These are phyloP conservation scores for Symmetrospora coprosmae DNA, from an alignment of 768 basidiomycete species.

Conservation along the genomic window DNA sequence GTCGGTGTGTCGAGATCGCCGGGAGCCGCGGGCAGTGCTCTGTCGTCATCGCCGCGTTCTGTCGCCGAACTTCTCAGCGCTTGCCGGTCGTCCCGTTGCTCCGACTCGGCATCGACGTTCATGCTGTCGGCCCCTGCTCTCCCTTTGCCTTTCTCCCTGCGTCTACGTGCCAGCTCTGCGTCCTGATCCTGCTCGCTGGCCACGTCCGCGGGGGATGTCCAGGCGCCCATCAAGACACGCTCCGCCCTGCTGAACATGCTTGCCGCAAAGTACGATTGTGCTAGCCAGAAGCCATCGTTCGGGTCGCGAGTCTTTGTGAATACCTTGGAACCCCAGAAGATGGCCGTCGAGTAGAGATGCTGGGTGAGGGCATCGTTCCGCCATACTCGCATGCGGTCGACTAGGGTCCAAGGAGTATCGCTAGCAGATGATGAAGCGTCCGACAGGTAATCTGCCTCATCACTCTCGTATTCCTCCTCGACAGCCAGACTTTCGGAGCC, in stretches of 20 bases:
- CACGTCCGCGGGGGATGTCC: not conserved
- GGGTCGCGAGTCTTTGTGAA: slow-evolving; percentile 89
- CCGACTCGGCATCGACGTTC: not conserved
- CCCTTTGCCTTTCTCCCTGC: not conserved
- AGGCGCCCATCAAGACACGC: slow-evolving; percentile 51
- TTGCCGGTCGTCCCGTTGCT: too few species aligned
- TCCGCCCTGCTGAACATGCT: slow-evolving; percentile 91
- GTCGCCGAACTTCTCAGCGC: slow-evolving; percentile 13
- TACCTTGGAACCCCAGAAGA: slow-evolving; percentile 97
- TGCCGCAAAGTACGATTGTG: slow-evolving; percentile 91
- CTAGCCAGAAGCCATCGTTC: slow-evolving; percentile 98
- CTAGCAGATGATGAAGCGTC: not conserved
- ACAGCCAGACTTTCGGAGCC: not conserved
- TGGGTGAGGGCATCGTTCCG: slow-evolving; percentile 96
- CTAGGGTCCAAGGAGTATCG: slow-evolving; percentile 45
- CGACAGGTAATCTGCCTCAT: not conserved
- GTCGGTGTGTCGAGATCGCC: too few species aligned
- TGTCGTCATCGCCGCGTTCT: too few species aligned
- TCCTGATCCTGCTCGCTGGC: not conserved
- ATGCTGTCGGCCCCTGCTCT: not conserved
- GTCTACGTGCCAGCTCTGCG: not conserved
- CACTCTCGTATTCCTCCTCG: not conserved
- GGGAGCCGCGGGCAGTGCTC: too few species aligned
- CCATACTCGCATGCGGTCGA: slow-evolving; percentile 93
- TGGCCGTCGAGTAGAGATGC: slow-evolving; percentile 90